Evolutionary conservation across 2,329 filamentous ascomycete genomes (phyloP).

Genomic region (Penicillium sp.): DNA sequence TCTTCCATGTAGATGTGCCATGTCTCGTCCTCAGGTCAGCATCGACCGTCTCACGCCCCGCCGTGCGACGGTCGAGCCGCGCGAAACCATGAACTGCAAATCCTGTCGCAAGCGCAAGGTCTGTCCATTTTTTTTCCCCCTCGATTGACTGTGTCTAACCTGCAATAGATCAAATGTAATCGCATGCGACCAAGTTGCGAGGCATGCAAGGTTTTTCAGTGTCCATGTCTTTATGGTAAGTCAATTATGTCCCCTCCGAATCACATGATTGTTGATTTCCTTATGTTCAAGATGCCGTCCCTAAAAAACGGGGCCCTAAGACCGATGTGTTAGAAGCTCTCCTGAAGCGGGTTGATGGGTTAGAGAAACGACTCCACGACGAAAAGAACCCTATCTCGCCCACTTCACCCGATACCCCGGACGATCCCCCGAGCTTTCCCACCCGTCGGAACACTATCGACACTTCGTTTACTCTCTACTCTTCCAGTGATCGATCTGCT

Average conservation of each 20-base stretch:
- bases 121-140: slow-evolving; percentile 18
- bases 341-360: slow-evolving; percentile 77
- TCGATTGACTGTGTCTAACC: not conserved
- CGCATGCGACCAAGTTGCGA: slow-evolving; percentile 79
- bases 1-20: slow-evolving; percentile 33
- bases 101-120: slow-evolving; percentile 92
- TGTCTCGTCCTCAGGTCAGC: slow-evolving; percentile 74
- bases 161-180: slow-evolving; percentile 81
- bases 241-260: slow-evolving; percentile 26
- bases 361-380: slow-evolving; percentile 76
- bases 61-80: slow-evolving; percentile 69
- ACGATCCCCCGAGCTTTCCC: slow-evolving; percentile 15
- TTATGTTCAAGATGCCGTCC: slow-evolving; percentile 67
- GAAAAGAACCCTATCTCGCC: slow-evolving; percentile 52
- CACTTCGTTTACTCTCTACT: slow-evolving; percentile 17
- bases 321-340: slow-evolving; percentile 84
- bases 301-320: slow-evolving; percentile 86
- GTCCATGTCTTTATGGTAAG: slow-evolving; percentile 80
- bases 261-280: slow-evolving; percentile 33
- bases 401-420: slow-evolving; percentile 40
- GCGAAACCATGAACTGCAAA: slow-evolving; percentile 94
- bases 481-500: slow-evolving; percentile 12
- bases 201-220: slow-evolving; percentile 85
- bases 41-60: slow-evolving; percentile 75
- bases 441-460: slow-evolving; percentile 23